Evolutionary conservation across 352 stramenopile species (phyloP).

Genomic region (Pythium biforme): DNA sequence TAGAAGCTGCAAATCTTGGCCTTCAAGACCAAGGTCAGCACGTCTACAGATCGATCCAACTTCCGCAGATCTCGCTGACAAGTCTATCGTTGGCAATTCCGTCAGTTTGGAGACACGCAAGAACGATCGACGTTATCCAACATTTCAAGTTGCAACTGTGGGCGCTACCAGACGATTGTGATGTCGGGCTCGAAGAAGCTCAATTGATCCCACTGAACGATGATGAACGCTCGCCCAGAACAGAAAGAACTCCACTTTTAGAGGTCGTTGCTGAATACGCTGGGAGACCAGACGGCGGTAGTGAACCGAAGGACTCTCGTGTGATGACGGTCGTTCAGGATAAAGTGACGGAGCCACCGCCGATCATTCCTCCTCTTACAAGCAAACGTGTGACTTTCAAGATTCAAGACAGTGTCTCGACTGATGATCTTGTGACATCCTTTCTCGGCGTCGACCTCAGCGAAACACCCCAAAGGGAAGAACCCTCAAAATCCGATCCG

Average conservation of each 20-base stretch:
- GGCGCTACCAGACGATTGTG: not conserved
- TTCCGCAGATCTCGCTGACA: constrained; percentile 13
- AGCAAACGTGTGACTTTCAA: constrained; percentile 10
- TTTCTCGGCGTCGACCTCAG: constrained; percentile 2
- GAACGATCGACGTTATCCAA: not conserved
- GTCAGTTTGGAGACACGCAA: constrained; percentile 17
- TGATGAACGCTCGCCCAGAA: not conserved
- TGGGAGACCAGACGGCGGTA: too few relatives aligned
- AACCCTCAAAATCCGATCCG: not conserved
- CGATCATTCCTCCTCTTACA: not conserved
- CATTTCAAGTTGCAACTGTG: not conserved
- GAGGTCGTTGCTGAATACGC: too few relatives aligned
- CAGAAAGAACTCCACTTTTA: not conserved
- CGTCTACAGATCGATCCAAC: constrained; percentile 3
- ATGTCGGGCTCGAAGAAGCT: not conserved
- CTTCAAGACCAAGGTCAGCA: not conserved
- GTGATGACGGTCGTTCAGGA: not conserved
- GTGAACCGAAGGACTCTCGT: too few relatives aligned
- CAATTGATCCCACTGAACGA: not conserved
- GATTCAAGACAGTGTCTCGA: constrained; percentile 10
- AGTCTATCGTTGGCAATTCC: constrained; percentile 12
- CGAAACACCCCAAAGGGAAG: not conserved
- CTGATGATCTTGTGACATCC: constrained; percentile 21
- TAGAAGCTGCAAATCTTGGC: not conserved
- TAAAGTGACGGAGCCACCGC: not conserved